Conservation (phyloP, 192 early-diverging fungal genomes). For the Mortierella hygrophila region DNA sequence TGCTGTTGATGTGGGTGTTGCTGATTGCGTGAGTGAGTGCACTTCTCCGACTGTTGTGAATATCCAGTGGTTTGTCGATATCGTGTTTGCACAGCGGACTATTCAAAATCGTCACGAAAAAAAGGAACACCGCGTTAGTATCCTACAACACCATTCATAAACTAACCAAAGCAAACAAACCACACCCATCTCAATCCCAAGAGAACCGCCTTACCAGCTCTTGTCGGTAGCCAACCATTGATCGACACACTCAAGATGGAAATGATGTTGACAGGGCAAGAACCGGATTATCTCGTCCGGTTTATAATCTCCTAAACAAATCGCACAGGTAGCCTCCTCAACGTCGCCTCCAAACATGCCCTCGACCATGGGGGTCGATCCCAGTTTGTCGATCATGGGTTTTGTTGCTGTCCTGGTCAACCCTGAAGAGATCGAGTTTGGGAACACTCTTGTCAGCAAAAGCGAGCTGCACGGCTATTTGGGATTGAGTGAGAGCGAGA, state of each 20-base stretch:
- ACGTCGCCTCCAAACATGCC: slow-evolving; percentile 47
- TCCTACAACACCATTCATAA: not conserved
- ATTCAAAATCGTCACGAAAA: not conserved
- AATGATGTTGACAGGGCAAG: slow-evolving; percentile 55
- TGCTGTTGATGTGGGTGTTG: not conserved
- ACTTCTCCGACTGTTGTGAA: not conserved
- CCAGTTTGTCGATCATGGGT: slow-evolving; percentile 50
- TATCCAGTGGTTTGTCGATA: slow-evolving; percentile 45
- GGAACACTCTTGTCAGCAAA: slow-evolving; percentile 21
- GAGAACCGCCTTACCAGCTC: slow-evolving; percentile 41
- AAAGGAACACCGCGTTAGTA: not conserved
- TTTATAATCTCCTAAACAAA: slow-evolving; percentile 53
- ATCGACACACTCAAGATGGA: slow-evolving; percentile 56
- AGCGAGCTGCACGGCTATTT: slow-evolving; percentile 38
- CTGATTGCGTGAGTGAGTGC: not conserved
- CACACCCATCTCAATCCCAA: not conserved
- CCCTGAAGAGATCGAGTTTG: slow-evolving; percentile 31
- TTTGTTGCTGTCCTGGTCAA: slow-evolving; percentile 50
- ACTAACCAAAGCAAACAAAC: slow-evolving; percentile 18
- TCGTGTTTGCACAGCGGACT: slow-evolving; percentile 60
- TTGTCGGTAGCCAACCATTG: slow-evolving; percentile 57
- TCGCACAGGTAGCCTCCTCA: slow-evolving; percentile 53
- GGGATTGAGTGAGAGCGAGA: not conserved
- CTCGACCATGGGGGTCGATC: slow-evolving; percentile 38
- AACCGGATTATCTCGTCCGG: slow-evolving; percentile 47